These are phyloP conservation scores for Thozetella sp. DNA, from an alignment of 495 filamentous ascomycete species.

Conservation along the genomic window DNA sequence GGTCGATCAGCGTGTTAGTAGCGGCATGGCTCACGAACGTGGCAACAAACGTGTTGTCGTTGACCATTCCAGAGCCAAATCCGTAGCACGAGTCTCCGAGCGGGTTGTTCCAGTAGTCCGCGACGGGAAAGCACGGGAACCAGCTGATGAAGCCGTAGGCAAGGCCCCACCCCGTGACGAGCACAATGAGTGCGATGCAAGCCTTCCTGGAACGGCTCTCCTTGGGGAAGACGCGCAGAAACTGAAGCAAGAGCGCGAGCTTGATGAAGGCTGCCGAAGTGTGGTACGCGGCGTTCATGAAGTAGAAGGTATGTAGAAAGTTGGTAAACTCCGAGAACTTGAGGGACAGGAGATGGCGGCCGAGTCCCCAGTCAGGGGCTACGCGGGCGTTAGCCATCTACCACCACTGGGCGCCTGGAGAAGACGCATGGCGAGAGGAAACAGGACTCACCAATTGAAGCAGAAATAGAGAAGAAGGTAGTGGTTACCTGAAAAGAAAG, in stretches of 20 bases:
- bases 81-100: constrained; percentile 6
- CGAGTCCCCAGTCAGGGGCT: constrained; percentile 8
- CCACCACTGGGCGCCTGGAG: too few species aligned
- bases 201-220: constrained; percentile 12
- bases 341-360: constrained; percentile 4
- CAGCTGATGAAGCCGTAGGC: constrained; percentile 28
- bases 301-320: constrained; percentile 18
- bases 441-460: neutral
- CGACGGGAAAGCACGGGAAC: constrained; percentile 30
- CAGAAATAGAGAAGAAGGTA: constrained; percentile 14
- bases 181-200: constrained; percentile 16
- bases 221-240: constrained; percentile 29
- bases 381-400: neutral
- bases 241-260: constrained; percentile 33
- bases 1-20: constrained; percentile 28
- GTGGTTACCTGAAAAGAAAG: constrained; percentile 13
- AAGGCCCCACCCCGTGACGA: constrained; percentile 27
- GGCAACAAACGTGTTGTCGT: constrained; percentile 17
- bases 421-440: too few species aligned
- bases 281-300: constrained; percentile 25
- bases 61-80: constrained; percentile 27
- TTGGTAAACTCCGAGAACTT: constrained; percentile 2
- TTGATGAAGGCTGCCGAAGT: constrained; percentile 32
- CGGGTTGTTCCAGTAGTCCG: constrained; percentile 18
- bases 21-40: constrained; percentile 30